Percentiles rank a stretch among this genome's conserved stretches.
Evolutionary conservation across 495 filamentous ascomycete genomes (phyloP).

Genomic region (Saxispiralis lemnorum): DNA sequence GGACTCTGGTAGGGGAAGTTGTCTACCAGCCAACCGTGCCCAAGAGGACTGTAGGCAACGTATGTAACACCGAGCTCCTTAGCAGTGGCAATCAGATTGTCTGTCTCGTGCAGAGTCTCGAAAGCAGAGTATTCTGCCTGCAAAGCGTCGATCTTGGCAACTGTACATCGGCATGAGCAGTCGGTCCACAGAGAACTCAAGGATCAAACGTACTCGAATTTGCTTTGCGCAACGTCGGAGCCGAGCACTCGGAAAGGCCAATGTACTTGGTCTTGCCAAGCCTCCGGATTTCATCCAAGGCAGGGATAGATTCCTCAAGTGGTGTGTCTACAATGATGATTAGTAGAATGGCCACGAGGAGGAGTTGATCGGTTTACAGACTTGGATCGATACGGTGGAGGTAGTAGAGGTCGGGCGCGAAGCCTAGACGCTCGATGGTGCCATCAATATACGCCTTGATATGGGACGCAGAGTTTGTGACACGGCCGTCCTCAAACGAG

Average conservation of each 20-base stretch:
- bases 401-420: conserved; percentile 38
- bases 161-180: conserved; percentile 5
- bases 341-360: not conserved
- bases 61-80: conserved; percentile 45
- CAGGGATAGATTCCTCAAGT: conserved; percentile 42
- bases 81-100: conserved; percentile 33
- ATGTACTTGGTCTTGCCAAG: conserved; percentile 41
- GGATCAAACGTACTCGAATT: conserved; percentile 26
- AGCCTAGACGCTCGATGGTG: conserved; percentile 33
- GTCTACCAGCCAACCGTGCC: conserved; percentile 39
- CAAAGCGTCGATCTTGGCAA: conserved; percentile 40
- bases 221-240: conserved; percentile 39
- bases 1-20: conserved; percentile 25
- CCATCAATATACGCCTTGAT: conserved; percentile 37
- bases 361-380: not conserved
- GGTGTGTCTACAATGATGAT: conserved; percentile 27
- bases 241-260: conserved; percentile 39
- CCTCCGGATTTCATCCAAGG: conserved; percentile 23
- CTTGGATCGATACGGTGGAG: conserved; percentile 33
- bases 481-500: conserved; percentile 16
- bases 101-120: conserved; percentile 34
- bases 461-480: conserved; percentile 33
- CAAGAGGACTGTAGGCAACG: conserved; percentile 45
- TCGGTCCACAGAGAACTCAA: not conserved
- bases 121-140: conserved; percentile 49